phyloP scores from a whole-genome alignment of 306 rosid genomes.

The Lotus japonicus region DNA sequence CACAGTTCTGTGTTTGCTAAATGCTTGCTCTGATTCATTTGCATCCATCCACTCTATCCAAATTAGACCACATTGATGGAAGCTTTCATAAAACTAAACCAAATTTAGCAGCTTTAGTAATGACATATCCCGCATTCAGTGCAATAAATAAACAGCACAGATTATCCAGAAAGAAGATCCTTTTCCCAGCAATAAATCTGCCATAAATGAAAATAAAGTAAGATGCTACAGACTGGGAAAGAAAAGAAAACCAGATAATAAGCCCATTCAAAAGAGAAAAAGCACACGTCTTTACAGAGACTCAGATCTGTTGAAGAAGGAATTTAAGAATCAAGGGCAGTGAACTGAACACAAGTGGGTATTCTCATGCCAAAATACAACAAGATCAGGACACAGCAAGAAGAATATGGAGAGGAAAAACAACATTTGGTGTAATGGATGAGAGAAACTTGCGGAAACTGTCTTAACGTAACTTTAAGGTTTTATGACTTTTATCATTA shows the following conservation, averaged over 20 bases:
- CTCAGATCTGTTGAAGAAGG: slow-evolving; percentile 51
- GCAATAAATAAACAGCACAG: slow-evolving; percentile 35
- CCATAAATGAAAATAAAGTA: slow-evolving; percentile 49
- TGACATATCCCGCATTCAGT: slow-evolving; percentile 29
- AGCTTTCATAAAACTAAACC: slow-evolving; percentile 38
- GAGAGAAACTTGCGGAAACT: slow-evolving; percentile 50
- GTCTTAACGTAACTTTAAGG: slow-evolving; percentile 45
- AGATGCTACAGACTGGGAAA: slow-evolving; percentile 41
- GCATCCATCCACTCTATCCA: slow-evolving; percentile 88
- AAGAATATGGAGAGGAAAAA: slow-evolving; percentile 34
- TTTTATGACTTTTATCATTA: slow-evolving; percentile 21
- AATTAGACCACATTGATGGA: slow-evolving; percentile 71
- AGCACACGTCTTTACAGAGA: slow-evolving; percentile 60
- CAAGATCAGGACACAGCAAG: slow-evolving; percentile 50
- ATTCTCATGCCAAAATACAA: slow-evolving; percentile 38
- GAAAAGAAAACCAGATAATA: slow-evolving; percentile 43
- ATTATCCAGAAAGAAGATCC: slow-evolving; percentile 55
- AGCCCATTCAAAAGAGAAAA: slow-evolving; percentile 33
- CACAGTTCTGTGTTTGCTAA: slow-evolving; percentile 47
- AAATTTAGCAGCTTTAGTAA: slow-evolving; percentile 28
- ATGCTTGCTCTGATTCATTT: slow-evolving; percentile 57
- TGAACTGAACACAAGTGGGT: slow-evolving; percentile 36
- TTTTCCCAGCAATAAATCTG: slow-evolving; percentile 68
- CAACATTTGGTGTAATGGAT: slow-evolving; percentile 40
- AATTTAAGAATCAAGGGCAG: slow-evolving; percentile 32